Conservation (phyloP, 495 filamentous ascomycete genomes). For the Aspergillus steynii region DNA sequence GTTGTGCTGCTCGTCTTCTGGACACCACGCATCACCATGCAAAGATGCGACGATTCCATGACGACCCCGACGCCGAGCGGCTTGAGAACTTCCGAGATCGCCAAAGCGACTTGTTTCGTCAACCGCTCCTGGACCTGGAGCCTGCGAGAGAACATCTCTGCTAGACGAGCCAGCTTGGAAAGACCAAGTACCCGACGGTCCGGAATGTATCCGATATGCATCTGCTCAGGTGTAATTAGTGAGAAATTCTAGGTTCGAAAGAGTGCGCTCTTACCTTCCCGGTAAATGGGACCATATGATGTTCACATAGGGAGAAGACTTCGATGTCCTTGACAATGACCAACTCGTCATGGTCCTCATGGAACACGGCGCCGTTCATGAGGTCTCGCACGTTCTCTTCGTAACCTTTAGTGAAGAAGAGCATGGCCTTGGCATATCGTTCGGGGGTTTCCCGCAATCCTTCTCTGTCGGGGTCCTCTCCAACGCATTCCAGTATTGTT, state of each 20-base stretch:
- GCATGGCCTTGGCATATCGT: slow-evolving; percentile 93
- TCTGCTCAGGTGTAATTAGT: slow-evolving; percentile 49
- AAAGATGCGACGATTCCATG: slow-evolving; percentile 96
- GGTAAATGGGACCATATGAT: slow-evolving; percentile 94
- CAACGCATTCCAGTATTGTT: slow-evolving; percentile 93
- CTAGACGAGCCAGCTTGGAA: slow-evolving; percentile 91
- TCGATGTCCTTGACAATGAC: slow-evolving; percentile 99
- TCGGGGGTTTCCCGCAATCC: slow-evolving; percentile 85
- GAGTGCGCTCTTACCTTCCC: slow-evolving; percentile 67
- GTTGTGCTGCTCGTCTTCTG: slow-evolving; percentile 85
- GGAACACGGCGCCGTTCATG: slow-evolving; percentile 93
- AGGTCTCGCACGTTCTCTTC: slow-evolving; percentile 93
- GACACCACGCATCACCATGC: slow-evolving; percentile 96
- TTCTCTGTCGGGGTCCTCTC: slow-evolving; percentile 91
- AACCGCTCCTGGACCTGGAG: slow-evolving; percentile 94
- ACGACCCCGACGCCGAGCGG: slow-evolving; percentile 92
- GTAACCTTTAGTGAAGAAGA: slow-evolving; percentile 99
- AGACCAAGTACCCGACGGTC: slow-evolving; percentile 83
- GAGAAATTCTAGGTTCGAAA: neutral
- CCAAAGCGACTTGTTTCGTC: slow-evolving; percentile 94
- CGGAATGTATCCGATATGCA: slow-evolving; percentile 99
- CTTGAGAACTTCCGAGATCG: slow-evolving; percentile 86
- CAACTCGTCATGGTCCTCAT: slow-evolving; percentile 95
- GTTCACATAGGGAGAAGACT: slow-evolving; percentile 92
- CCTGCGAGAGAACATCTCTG: slow-evolving; percentile 93